phyloP scores from a whole-genome alignment of 768 basidiomycete genomes.

The Amanita rubescens region DNA sequence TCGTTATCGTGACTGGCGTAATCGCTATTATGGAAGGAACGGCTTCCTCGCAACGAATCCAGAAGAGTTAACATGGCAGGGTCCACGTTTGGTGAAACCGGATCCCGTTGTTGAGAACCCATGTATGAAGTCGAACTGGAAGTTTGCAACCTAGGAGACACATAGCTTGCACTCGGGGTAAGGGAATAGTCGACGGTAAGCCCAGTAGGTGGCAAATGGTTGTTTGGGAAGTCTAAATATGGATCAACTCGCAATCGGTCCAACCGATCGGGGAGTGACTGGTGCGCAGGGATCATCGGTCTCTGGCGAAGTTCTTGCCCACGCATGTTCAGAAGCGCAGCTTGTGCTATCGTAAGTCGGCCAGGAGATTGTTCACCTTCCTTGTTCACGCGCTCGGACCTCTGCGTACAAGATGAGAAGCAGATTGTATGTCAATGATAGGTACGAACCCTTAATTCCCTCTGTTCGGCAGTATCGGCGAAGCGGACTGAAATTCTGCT shows the following conservation, averaged over 20 bases:
- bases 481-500: conserved; percentile 75
- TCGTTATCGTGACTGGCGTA: conserved; percentile 10
- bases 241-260: conserved; percentile 6
- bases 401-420: conserved; percentile 28
- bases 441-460: conserved; percentile 60
- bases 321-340: conserved; percentile 66
- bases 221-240: conserved; percentile 20
- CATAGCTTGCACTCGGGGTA: conserved; percentile 18
- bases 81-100: conserved; percentile 16
- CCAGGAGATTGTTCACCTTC: conserved; percentile 59
- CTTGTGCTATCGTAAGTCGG: conserved; percentile 70
- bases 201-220: conserved; percentile 14
- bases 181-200: conserved; percentile 36
- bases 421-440: conserved; percentile 3
- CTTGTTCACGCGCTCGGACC: conserved; percentile 49
- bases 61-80: conserved; percentile 33
- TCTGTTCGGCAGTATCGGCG: conserved; percentile 70
- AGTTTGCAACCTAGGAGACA: conserved; percentile 6
- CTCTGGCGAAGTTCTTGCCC: conserved; percentile 47
- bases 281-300: conserved; percentile 16
- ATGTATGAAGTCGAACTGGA: background rate
- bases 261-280: conserved; percentile 5
- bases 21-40: conserved; percentile 13
- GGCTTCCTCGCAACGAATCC: conserved; percentile 24
- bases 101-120: background rate